Evolutionary conservation across 2,329 filamentous ascomycete genomes (phyloP), one percentile per base, ranked within the genome.

Genomic region (Aspergillus sp.): DNA sequence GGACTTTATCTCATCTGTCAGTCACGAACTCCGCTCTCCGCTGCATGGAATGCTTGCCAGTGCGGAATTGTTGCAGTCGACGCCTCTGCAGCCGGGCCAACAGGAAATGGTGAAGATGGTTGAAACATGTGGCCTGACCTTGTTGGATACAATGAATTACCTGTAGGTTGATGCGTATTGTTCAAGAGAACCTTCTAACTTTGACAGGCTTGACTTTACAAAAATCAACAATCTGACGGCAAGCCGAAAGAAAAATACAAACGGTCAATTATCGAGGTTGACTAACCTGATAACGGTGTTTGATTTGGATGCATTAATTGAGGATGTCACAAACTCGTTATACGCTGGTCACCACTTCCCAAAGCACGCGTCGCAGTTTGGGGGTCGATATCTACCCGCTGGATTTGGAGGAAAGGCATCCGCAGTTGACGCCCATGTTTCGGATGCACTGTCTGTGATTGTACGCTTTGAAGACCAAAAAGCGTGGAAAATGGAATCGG

Each of bases 1-100:
- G 1, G 74, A 76, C 9, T 75, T 79, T 35, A 69, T 79, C 11
- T 70, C 71, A 0, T 73, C 69, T 0, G 73, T 79, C 27, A 73
- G 68, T 27, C 76, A 79, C 50, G 76, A 79, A 47, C 60, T 79
- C 6, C 63, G 74, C 5, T 70, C 58, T 31, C 76, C 67, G 19
- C 58, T 71, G 32, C 76, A 72, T 42, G 74, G 70, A 27, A 68
- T 72, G 30, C 59, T 73, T 11, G 74, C 72, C 1, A 75, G 71
- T n/a, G 62, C 70, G 1, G 75, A 79, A 47, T 67, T 78, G 5
- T 52, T 79, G 4, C 64, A 68, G 3, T 72, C 73, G 4, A 75
- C 71, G 2, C 55, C 56, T 11, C 61, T 61, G 7, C 66, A 67
- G 40, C 54, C 62, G 2, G 64, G 68, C 35, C 65, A 76, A 38